Percentiles rank a stretch among this genome's conserved stretches.
These are phyloP conservation scores for Colletotrichum musicola DNA, from an alignment of 2,329 filamentous ascomycete species.

Conservation along the genomic window DNA sequence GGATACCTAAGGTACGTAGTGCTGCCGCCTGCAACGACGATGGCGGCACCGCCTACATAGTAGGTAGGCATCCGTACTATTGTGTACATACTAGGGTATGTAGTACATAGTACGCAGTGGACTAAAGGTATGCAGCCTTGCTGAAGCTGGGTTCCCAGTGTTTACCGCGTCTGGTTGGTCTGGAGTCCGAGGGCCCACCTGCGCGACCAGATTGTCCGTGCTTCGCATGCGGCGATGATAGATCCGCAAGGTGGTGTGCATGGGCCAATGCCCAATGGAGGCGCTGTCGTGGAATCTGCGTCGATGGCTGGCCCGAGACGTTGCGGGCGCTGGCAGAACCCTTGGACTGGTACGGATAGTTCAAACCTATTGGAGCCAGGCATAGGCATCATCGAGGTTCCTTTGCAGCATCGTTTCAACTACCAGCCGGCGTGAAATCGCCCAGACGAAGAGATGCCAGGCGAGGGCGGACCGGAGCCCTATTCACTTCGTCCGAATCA, in stretches of 20 bases:
- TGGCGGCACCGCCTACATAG: too few relatives aligned
- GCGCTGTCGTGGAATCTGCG: not conserved
- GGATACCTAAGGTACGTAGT: too few relatives aligned
- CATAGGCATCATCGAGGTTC: too few relatives aligned
- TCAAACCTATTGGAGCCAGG: too few relatives aligned
- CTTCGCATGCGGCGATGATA: constrained; percentile 11
- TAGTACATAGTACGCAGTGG: too few relatives aligned
- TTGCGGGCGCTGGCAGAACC: not conserved
- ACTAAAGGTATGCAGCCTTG: constrained; percentile 26
- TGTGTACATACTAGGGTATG: too few relatives aligned
- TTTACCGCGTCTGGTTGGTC: constrained; percentile 7
- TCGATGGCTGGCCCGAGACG: not conserved
- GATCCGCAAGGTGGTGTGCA: not conserved
- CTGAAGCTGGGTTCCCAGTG: not conserved
- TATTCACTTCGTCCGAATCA: not conserved
- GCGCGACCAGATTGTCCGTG: constrained; percentile 8
- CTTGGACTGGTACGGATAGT: not conserved
- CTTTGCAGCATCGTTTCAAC: too few relatives aligned
- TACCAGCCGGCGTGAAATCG: too few relatives aligned
- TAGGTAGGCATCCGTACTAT: too few relatives aligned
- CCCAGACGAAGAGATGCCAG: not conserved
- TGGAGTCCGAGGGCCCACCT: constrained; percentile 13
- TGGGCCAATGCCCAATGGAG: not conserved
- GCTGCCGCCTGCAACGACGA: too few relatives aligned
- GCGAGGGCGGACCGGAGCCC: not conserved